phyloP scores from a whole-genome alignment of 495 filamentous ascomycete species.

The Aspergillus wentii region DNA sequence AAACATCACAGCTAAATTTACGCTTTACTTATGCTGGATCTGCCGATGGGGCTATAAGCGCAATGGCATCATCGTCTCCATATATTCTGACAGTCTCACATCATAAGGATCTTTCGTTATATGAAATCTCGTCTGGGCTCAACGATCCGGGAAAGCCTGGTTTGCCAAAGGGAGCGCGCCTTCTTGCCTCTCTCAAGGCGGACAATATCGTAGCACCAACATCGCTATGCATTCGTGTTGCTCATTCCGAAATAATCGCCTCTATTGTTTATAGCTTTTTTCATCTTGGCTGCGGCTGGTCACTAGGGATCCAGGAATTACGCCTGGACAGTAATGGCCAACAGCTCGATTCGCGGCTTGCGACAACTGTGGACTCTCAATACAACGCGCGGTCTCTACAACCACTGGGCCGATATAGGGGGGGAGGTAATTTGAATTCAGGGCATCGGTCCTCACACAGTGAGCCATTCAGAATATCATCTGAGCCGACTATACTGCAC shows the following conservation, averaged over 20 bases:
- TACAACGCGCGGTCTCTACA: slow-evolving; percentile 32
- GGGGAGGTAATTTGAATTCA: slow-evolving; percentile 15
- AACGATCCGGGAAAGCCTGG: slow-evolving; percentile 2
- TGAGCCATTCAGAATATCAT: background rate
- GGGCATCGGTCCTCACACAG: background rate
- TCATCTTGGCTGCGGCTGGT: slow-evolving; percentile 66
- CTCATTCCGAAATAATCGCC: slow-evolving; percentile 56
- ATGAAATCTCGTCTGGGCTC: slow-evolving; percentile 45
- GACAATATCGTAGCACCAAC: slow-evolving; percentile 75
- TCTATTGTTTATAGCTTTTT: slow-evolving; percentile 76
- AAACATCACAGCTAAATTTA: slow-evolving; percentile 32
- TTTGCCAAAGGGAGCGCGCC: slow-evolving; percentile 36
- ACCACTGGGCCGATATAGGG: slow-evolving; percentile 30
- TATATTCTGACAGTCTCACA: slow-evolving; percentile 75
- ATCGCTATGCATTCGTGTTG: slow-evolving; percentile 68
- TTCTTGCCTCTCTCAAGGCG: slow-evolving; percentile 78
- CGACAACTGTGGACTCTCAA: slow-evolving; percentile 40
- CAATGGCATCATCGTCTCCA: slow-evolving; percentile 68
- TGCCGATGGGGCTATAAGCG: slow-evolving; percentile 62
- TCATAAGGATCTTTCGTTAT: slow-evolving; percentile 68
- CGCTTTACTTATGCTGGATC: slow-evolving; percentile 52
- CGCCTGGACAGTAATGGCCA: slow-evolving; percentile 52
- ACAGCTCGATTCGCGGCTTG: slow-evolving; percentile 52
- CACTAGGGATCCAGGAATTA: slow-evolving; percentile 84
- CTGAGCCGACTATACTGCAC: slow-evolving; percentile 32